Percentiles rank a stretch among this genome's conserved stretches.
These are phyloP conservation scores for Globisporangium carolinianum DNA, from an alignment of 352 stramenopile genomes.

Conservation along the genomic window DNA sequence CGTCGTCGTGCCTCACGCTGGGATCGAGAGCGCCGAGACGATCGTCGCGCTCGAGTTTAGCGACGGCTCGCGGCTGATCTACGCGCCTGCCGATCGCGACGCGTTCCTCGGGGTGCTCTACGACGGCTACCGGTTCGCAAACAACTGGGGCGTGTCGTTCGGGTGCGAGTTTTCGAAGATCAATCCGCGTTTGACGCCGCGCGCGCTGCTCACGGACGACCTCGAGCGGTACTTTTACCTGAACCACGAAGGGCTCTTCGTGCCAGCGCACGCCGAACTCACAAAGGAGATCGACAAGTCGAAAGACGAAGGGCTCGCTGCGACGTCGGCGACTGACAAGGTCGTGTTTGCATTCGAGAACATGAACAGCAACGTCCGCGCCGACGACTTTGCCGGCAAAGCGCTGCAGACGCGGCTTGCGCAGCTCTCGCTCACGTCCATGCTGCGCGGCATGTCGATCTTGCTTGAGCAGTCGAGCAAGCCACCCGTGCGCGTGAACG, in stretches of 20 bases:
- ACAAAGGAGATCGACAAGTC: conserved; percentile 62
- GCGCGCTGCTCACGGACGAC: conserved; percentile 39
- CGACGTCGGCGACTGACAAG: conserved; percentile 43
- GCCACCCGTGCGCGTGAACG: conserved; percentile 48
- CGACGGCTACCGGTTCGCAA: conserved; percentile 54
- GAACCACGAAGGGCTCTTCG: conserved; percentile 60
- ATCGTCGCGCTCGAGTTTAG: conserved; percentile 63
- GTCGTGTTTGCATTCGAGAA: conserved; percentile 67
- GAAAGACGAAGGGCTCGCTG: conserved; percentile 27
- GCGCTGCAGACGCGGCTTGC: conserved; percentile 34
- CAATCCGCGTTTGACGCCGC: conserved; percentile 52
- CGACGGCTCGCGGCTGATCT: conserved; percentile 52
- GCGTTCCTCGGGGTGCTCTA: conserved; percentile 61
- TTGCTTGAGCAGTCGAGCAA: conserved; percentile 65
- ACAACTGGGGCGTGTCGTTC: conserved; percentile 60
- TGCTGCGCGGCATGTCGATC: conserved; percentile 50
- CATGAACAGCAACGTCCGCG: conserved; percentile 64
- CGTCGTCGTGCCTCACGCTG: conserved; percentile 31
- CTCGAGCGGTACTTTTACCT: conserved; percentile 45
- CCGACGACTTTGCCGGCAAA: conserved; percentile 48
- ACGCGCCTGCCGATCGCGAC: conserved; percentile 46
- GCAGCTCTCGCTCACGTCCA: conserved; percentile 44
- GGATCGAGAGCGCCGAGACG: conserved; percentile 22
- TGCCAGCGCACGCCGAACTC: conserved; percentile 38
- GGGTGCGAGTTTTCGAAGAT: conserved; percentile 58